Conservation (phyloP, 768 basidiomycete genomes). For the Trametes elegans region DNA sequence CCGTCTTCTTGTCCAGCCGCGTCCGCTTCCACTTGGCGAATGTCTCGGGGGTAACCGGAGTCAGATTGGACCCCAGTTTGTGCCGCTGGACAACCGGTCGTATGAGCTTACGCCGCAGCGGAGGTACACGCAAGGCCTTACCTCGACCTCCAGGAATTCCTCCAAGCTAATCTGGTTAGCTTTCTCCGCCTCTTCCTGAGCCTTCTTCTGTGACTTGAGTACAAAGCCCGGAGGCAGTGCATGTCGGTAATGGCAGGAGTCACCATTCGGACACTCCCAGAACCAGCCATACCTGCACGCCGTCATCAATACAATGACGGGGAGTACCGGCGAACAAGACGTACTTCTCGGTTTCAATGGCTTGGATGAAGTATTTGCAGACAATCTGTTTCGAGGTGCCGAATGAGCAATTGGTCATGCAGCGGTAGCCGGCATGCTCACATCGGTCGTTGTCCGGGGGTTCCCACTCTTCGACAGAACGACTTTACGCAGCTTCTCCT, state of each 20-base stretch:
- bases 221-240: slow-evolving; percentile 96
- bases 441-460: slow-evolving; percentile 89
- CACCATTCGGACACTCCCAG: slow-evolving; percentile 92
- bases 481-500: slow-evolving; percentile 88
- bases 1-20: slow-evolving; percentile 91
- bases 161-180: slow-evolving; percentile 88
- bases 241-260: slow-evolving; percentile 90
- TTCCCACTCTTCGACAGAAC: slow-evolving; percentile 87
- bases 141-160: slow-evolving; percentile 98
- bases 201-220: slow-evolving; percentile 91
- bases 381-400: slow-evolving; percentile 63
- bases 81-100: slow-evolving; percentile 64
- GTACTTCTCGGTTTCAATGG: slow-evolving; percentile 87
- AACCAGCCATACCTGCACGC: slow-evolving; percentile 81
- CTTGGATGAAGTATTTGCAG: slow-evolving; percentile 96
- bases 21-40: slow-evolving; percentile 97
- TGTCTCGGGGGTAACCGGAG: slow-evolving; percentile 88
- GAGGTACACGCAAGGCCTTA: slow-evolving; percentile 34
- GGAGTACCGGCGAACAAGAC: slow-evolving; percentile 20
- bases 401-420: not conserved
- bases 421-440: slow-evolving; percentile 32
- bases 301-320: not conserved
- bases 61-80: slow-evolving; percentile 86
- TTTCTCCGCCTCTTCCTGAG: slow-evolving; percentile 86
- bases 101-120: not conserved